Base-by-base conservation (phyloP, 2,329 filamentous ascomycete genomes). In the Fusarium haematococcum region DNA sequence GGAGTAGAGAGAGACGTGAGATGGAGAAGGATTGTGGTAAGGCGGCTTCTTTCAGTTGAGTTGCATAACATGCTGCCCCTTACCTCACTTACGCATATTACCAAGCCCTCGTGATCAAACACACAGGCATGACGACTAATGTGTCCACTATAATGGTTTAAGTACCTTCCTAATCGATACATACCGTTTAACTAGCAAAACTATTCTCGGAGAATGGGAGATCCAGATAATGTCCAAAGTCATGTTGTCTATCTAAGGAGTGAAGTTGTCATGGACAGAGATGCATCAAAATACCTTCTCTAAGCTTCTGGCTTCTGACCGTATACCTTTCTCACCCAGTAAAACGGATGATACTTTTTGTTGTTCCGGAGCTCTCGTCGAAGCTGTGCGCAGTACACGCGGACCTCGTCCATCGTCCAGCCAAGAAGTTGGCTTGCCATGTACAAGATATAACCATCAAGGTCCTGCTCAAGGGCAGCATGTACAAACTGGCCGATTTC, bases 391-490 rank as follows among this genome's bases (percentile, higher is more conserved):
- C 65, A 66, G 33, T 73, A 73, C 11, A 69, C 45, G 18, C 50
- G 56, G 6, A 68, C 63, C n/a, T 68, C 64, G 2, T 71, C 65
- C 59, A 66, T 71, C 0, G 52, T 52, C 68, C 68, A 73, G 10
- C 48, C 57, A 18, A 68, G 41, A 9, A 73, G 45, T 16, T 65
- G 52, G 33, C 25, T 73, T 2, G 70, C 65, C 68, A 71, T 73
- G 25, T 68, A 73, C 23, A 71, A 11, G 13, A 71, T 62, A 13
- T 66, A 68, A 2, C 70, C 70, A 18, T 71, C 70, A 11, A 73
- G 61, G 25, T 73, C 70, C n/a, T 65, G 65, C 50, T 73, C 70
- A 8, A 73, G 39, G 5, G 68, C 62, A 16, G 58, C 45, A 10
- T 68, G 64, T 4, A 66, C 57, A 30, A 59, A 73, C n/a, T 57